These are phyloP conservation scores for Hymenotorrendiella dingleyae DNA, from an alignment of 2,329 filamentous ascomycete species.

Conservation along the genomic window DNA sequence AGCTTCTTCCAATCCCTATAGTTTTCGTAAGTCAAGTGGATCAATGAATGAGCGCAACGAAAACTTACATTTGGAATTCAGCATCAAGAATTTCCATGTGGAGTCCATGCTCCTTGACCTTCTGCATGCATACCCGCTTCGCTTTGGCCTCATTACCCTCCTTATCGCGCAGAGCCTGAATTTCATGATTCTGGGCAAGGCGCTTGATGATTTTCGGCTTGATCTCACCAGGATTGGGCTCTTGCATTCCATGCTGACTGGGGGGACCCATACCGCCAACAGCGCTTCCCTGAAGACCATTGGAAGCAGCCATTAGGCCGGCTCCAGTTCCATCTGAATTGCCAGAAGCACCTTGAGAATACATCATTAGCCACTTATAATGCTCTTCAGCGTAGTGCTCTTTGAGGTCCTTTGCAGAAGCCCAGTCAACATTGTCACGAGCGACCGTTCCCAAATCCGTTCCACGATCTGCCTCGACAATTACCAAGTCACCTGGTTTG, in stretches of 20 bases:
- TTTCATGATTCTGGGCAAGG: constrained; percentile 85
- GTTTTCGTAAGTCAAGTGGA: too few species aligned
- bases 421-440: constrained; percentile 80
- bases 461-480: constrained; percentile 93
- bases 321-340: constrained; percentile 55
- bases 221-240: constrained; percentile 66
- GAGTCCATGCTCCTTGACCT: constrained; percentile 87
- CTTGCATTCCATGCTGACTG: constrained; percentile 66
- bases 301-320: constrained; percentile 58
- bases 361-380: constrained; percentile 99
- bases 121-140: constrained; percentile 93
- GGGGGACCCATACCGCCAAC: constrained; percentile 75
- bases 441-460: constrained; percentile 93
- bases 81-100: constrained; percentile 99
- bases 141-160: constrained; percentile 97
- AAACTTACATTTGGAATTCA: constrained; percentile 90
- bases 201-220: constrained; percentile 97
- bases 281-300: constrained; percentile 60
- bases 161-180: constrained; percentile 84
- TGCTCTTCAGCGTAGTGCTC: constrained; percentile 92
- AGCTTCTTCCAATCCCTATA: constrained; percentile 97
- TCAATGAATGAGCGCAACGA: not conserved
- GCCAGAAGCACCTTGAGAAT: constrained; percentile 70
- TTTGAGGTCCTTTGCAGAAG: constrained; percentile 81
- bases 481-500: constrained; percentile 87